Evolutionary conservation across 768 basidiomycete species (phyloP), one percentile per base, ranked within the genome.

Genomic region (Amanita thiersii): DNA sequence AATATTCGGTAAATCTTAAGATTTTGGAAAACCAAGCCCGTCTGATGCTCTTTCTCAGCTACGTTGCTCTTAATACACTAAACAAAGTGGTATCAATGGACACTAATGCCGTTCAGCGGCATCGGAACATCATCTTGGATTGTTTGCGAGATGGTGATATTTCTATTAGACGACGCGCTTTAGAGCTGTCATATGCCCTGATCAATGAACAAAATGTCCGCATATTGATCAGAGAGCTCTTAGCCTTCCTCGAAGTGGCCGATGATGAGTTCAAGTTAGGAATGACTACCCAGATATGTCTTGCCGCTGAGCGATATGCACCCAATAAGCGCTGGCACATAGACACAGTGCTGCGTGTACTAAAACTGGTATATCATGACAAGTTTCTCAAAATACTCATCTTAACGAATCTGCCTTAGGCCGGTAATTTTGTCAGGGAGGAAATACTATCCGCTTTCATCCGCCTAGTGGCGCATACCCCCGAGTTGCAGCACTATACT

Each of bases 291-390:
- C 94, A 99, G 60, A 92, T 99, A 36, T 89, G 84, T 40, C 68
- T 97, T 18, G 94, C 92, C 2, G 96, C 96, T 0, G 96, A 99
- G 61, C 72, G 92, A 33, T 98, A 89, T 56, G 94, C 94, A 0
- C 96, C 96, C 0, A 97, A 94, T 61, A 93, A 93, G 62, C 74
- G 96, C 49, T 99, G 94, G 94, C 96, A 99, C 58, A 99, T 99
- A 39, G 96, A 98, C 59, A 98, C 96, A 0, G 88, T 97, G 3
- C 63, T 99, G 36, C 77, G 96, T 20, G 88, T 91, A 2, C 61
- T 99, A 47, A 93, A 92, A 59, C 64, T 97, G 54, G 93, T 94
- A 45, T 44, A 83, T 69, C n/a, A 2, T 15, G 30, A 28, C 25
- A 28, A 12, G 15, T 14, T 12, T 17, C 29, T 29, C 15, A 43